Evolutionary conservation across 2,329 filamentous ascomycete species (phyloP).

Genomic region (Clathrospora elynae): DNA sequence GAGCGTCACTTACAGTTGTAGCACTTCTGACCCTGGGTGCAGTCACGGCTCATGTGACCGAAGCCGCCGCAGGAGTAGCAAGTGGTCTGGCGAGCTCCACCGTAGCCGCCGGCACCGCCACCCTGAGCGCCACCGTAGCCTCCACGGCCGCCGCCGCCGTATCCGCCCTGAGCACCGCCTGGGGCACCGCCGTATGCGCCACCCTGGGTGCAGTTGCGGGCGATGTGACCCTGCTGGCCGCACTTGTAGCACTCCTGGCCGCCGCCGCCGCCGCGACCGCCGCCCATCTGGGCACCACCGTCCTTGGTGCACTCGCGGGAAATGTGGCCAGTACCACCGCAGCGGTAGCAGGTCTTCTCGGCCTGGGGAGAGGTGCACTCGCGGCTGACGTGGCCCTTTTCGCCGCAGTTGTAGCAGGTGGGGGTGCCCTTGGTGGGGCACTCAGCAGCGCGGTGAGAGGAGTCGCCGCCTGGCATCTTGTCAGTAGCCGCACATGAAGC

Average conservation of each 20-base stretch:
- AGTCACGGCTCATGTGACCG: constrained; percentile 97
- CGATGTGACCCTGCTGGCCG: constrained; percentile 94
- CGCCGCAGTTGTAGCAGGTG: constrained; percentile 57
- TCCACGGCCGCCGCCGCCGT: constrained; percentile 56
- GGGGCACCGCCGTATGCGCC: constrained; percentile 47
- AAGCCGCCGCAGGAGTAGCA: constrained; percentile 98
- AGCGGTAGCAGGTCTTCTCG: constrained; percentile 76
- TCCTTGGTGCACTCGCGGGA: constrained; percentile 76
- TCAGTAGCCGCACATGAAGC: constrained; percentile 15
- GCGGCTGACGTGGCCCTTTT: constrained; percentile 65
- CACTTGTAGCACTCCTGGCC: constrained; percentile 92
- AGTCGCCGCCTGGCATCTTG: constrained; percentile 52
- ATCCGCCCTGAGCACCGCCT: too few species aligned
- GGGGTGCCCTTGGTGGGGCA: constrained; percentile 57
- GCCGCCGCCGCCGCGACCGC: constrained; percentile 48
- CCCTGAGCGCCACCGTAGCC: constrained; percentile 51
- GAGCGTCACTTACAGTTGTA: constrained; percentile 78
- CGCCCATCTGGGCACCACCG: constrained; percentile 57
- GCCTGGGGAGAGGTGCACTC: constrained; percentile 90
- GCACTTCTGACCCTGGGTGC: constrained; percentile 99
- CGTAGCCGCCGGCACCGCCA: constrained; percentile 51
- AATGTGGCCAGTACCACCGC: constrained; percentile 85
- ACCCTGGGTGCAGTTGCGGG: constrained; percentile 80
- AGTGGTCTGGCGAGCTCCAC: constrained; percentile 60
- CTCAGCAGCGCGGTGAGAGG: constrained; percentile 56